Percentiles rank a stretch among this genome's conserved stretches.
phyloP scores from a whole-genome alignment of 305 asterid species.

The Withania somnifera region DNA sequence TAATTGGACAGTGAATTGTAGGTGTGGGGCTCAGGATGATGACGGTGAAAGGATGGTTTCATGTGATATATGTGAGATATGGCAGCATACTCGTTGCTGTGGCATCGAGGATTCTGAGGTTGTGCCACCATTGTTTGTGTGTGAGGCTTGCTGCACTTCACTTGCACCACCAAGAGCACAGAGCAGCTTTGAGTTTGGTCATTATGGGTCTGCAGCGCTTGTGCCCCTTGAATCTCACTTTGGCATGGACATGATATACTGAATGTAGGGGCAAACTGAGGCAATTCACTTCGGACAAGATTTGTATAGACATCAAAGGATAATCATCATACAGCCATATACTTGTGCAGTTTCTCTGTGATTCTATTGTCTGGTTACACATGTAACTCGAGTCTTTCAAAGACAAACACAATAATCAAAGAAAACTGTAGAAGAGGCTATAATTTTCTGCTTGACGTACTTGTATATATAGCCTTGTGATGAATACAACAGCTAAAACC shows the following conservation, averaged over 20 bases:
- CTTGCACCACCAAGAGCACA: constrained; percentile 40
- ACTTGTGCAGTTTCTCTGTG: background rate
- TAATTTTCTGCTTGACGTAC: background rate
- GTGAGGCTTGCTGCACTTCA: constrained; percentile 50
- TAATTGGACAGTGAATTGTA: constrained; percentile 66
- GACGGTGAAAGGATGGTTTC: constrained; percentile 92
- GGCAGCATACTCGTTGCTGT: constrained; percentile 81
- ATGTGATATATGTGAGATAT: constrained; percentile 74
- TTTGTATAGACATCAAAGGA: background rate
- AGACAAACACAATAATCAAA: background rate
- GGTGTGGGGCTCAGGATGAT: constrained; percentile 75
- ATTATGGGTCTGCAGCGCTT: constrained; percentile 10
- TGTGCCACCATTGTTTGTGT: constrained; percentile 63
- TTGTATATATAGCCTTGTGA: background rate
- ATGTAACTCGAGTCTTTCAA: background rate
- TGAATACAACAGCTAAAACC: background rate
- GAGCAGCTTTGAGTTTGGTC: constrained; percentile 8
- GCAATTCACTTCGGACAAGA: background rate
- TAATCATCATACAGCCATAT: background rate
- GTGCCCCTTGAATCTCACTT: constrained; percentile 1
- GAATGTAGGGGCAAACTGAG: background rate
- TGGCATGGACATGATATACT: background rate
- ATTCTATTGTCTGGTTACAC: background rate
- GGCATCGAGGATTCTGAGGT: constrained; percentile 61
- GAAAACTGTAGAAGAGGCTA: background rate